phyloP scores from a whole-genome alignment of 2,329 filamentous ascomycete genomes.

The Ceratocystis harringtonii region DNA sequence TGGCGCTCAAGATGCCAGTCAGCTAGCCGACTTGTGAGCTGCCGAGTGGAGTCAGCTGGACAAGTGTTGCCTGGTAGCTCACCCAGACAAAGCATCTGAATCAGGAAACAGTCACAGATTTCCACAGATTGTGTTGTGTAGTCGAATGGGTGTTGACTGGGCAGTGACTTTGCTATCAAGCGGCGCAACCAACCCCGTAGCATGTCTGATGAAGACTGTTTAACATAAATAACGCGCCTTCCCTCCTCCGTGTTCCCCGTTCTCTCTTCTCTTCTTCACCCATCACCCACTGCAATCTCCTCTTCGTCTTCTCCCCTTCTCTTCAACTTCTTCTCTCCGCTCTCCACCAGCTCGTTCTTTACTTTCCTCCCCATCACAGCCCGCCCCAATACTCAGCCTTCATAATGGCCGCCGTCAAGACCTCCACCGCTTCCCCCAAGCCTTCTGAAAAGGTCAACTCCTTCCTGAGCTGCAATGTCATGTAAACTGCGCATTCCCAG shows the following conservation, averaged over 20 bases:
- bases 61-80: neutral
- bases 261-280: slow-evolving; percentile 1
- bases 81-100: neutral
- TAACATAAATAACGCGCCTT: neutral
- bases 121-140: neutral
- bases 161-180: neutral
- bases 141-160: no score
- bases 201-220: neutral
- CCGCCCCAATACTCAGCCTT: neutral
- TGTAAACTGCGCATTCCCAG: neutral
- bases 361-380: neutral
- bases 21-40: no score
- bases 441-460: neutral
- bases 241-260: neutral
- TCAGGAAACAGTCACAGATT: neutral
- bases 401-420: slow-evolving; percentile 15
- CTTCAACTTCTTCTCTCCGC: neutral
- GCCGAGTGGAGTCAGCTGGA: neutral
- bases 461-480: neutral
- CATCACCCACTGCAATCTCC: slow-evolving; percentile 6
- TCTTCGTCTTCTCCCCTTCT: neutral
- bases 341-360: neutral
- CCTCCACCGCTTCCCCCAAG: slow-evolving; percentile 6
- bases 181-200: neutral
- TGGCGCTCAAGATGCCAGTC: no score